Conservation (phyloP, 2,329 filamentous ascomycete genomes). For the Magnaporthiopsis rhizophila region DNA sequence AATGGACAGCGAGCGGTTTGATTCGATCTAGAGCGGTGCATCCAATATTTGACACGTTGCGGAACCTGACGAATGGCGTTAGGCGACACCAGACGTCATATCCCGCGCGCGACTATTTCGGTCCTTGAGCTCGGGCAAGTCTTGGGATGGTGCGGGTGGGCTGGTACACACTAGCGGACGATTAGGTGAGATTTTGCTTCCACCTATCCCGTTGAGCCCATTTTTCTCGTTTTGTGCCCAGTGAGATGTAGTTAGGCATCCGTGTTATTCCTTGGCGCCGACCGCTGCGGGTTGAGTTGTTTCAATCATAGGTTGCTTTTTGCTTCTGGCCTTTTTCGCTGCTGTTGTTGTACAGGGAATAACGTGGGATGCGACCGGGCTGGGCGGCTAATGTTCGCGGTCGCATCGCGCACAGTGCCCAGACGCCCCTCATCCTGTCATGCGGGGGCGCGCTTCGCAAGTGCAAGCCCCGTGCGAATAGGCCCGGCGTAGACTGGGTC, state of each 20-base stretch:
- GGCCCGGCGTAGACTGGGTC: not conserved
- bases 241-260: not conserved
- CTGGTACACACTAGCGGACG: not conserved
- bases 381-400: not conserved
- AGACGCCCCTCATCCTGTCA: not conserved
- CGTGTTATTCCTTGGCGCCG: not conserved
- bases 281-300: too few species aligned
- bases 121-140: not conserved
- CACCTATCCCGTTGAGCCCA: too few species aligned
- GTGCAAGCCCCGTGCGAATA: not conserved
- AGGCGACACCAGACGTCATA: not conserved
- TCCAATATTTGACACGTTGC: not conserved
- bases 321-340: too few species aligned
- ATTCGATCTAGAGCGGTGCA: not conserved
- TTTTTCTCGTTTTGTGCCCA: not conserved
- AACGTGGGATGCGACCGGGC: not conserved
- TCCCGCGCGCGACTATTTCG: not conserved
- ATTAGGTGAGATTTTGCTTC: not conserved
- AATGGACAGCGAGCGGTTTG: not conserved
- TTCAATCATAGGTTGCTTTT: too few species aligned
- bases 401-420: not conserved
- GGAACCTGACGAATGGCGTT: not conserved
- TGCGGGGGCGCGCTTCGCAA: not conserved
- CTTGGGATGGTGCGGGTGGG: not conserved
- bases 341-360: not conserved